phyloP scores from a whole-genome alignment of 495 filamentous ascomycete species.

The Usnea hakonensis region DNA sequence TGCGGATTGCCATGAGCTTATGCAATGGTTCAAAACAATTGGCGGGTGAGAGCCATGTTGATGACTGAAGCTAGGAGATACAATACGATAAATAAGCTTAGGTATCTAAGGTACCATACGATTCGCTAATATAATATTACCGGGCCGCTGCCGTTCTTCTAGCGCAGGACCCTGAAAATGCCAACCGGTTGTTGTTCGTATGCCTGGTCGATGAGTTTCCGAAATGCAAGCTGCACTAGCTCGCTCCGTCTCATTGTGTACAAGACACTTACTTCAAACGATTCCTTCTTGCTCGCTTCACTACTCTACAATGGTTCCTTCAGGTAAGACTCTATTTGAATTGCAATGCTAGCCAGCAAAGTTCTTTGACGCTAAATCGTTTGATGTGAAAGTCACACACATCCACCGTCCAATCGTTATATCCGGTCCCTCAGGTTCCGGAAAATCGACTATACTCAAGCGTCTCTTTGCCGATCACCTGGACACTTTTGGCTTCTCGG shows the following conservation, averaged over 20 bases:
- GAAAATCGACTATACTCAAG: conserved; percentile 81
- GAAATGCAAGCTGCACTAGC: neutral
- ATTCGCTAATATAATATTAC: neutral
- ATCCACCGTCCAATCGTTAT: conserved; percentile 66
- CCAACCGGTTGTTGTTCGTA: neutral
- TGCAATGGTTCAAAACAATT: neutral
- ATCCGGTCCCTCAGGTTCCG: conserved; percentile 77
- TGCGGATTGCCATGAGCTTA: neutral
- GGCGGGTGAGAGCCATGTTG: neutral
- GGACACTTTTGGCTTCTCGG: conserved; percentile 68
- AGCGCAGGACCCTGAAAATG: neutral
- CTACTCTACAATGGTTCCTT: conserved; percentile 15
- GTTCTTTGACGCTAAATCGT: neutral
- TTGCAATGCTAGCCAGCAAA: neutral
- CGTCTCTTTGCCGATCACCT: conserved; percentile 62
- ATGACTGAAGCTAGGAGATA: neutral
- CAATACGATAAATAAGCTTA: neutral
- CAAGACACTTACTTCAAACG: neutral
- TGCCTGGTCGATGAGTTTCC: neutral
- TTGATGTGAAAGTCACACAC: conserved; percentile 15
- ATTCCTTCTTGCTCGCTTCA: neutral
- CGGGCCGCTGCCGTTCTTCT: neutral
- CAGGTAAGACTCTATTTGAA: conserved; percentile 7
- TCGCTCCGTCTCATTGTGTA: neutral
- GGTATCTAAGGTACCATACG: no score